These are phyloP conservation scores for Aspergillus glaucus DNA, from an alignment of 2,329 filamentous ascomycete species.

Conservation along the genomic window DNA sequence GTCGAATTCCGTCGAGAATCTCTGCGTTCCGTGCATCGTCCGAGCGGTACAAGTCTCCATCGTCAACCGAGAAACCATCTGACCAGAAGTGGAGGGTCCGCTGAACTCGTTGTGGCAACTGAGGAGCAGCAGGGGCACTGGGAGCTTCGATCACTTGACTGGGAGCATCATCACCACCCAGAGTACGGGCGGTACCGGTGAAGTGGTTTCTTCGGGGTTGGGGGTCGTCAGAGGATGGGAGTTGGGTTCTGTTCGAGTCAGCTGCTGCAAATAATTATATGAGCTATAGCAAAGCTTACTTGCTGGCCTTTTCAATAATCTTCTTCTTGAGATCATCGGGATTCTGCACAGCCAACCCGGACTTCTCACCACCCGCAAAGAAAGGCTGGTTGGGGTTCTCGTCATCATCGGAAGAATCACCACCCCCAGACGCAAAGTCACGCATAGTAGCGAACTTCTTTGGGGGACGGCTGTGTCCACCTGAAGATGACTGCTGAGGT, in stretches of 20 bases:
- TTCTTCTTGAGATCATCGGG: constrained; percentile 51
- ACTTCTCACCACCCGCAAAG: constrained; percentile 62
- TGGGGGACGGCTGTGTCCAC: constrained; percentile 24
- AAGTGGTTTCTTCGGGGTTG: constrained; percentile 44
- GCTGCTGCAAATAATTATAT: neutral
- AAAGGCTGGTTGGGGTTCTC: constrained; percentile 52
- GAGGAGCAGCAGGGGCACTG: constrained; percentile 30
- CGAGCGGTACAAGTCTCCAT: constrained; percentile 57
- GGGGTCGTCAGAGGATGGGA: constrained; percentile 38
- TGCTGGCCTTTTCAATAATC: constrained; percentile 44
- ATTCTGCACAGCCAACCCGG: constrained; percentile 61
- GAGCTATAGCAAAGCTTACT: constrained; percentile 12
- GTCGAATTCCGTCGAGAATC: constrained; percentile 57
- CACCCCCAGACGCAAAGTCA: constrained; percentile 37
- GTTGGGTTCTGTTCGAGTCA: constrained; percentile 19
- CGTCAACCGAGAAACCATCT: constrained; percentile 61
- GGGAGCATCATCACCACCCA: constrained; percentile 59
- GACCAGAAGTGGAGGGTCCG: constrained; percentile 59
- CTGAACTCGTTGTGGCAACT: constrained; percentile 46
- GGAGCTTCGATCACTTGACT: constrained; percentile 52
- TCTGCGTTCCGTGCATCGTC: constrained; percentile 58
- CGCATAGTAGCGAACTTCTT: constrained; percentile 46
- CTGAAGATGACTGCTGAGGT: constrained; percentile 23
- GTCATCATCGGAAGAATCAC: constrained; percentile 44
- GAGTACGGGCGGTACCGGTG: constrained; percentile 56